Evolutionary conservation across 2,329 filamentous ascomycete species (phyloP).

Genomic region (Aureobasidium sp.): DNA sequence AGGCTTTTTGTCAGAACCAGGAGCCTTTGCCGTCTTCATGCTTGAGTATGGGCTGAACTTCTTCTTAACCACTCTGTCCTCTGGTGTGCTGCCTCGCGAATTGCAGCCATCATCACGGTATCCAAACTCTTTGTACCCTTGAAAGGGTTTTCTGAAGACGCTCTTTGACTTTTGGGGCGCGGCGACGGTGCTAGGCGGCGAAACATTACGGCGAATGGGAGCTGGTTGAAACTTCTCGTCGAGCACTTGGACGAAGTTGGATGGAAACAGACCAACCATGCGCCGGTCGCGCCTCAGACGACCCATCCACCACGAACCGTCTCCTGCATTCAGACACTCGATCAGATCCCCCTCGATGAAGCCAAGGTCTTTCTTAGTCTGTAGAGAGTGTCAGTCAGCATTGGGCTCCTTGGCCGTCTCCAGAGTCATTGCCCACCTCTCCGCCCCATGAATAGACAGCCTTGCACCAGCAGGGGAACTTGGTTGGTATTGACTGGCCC

Average conservation of each 20-base stretch:
- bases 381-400: neutral
- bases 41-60: slow-evolving; percentile 43
- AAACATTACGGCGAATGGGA: slow-evolving; percentile 50
- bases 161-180: slow-evolving; percentile 44
- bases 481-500: slow-evolving; percentile 23
- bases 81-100: slow-evolving; percentile 21
- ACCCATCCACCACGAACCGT: slow-evolving; percentile 98
- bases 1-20: slow-evolving; percentile 25
- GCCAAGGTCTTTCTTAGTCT: slow-evolving; percentile 85
- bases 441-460: slow-evolving; percentile 37
- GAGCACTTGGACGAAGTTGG: slow-evolving; percentile 92
- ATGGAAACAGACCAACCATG: slow-evolving; percentile 88
- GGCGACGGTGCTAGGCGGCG: slow-evolving; percentile 46
- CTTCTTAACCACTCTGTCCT: slow-evolving; percentile 28
- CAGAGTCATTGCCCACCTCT: slow-evolving; percentile 21
- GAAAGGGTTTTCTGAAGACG: slow-evolving; percentile 56
- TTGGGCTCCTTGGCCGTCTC: neutral
- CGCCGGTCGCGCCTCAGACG: slow-evolving; percentile 81
- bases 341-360: slow-evolving; percentile 98
- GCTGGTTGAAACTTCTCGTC: slow-evolving; percentile 74
- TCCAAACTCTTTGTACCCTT: slow-evolving; percentile 46
- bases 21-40: slow-evolving; percentile 42
- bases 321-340: slow-evolving; percentile 94
- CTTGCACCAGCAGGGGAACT: slow-evolving; percentile 35
- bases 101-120: slow-evolving; percentile 20